These are phyloP conservation scores for Cercospora janseana DNA, from an alignment of 2,329 filamentous ascomycete genomes.

Conservation along the genomic window DNA sequence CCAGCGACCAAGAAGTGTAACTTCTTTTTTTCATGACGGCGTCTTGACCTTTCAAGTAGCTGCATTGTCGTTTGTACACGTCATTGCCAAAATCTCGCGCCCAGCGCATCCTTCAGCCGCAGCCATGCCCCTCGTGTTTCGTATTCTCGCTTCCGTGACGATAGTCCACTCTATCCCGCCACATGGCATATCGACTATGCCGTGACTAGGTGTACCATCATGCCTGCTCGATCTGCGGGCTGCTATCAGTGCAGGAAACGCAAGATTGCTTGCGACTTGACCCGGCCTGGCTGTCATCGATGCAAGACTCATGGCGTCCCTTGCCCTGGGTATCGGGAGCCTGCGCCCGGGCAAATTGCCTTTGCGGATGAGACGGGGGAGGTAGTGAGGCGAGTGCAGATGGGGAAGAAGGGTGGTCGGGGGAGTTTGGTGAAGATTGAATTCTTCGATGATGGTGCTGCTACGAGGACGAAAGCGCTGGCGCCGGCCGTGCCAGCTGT, in stretches of 20 bases:
- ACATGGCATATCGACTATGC: not conserved
- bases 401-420: conserved; percentile 9
- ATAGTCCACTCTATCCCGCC: too few species aligned
- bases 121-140: too few species aligned
- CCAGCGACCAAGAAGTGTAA: too few species aligned
- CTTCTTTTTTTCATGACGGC: too few species aligned
- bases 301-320: conserved; percentile 35
- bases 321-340: conserved; percentile 35
- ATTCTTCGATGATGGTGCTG: not conserved
- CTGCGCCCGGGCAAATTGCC: conserved; percentile 28
- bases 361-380: conserved; percentile 33
- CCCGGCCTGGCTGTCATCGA: conserved; percentile 32
- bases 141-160: not conserved
- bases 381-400: conserved; percentile 22
- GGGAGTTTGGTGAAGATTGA: not conserved
- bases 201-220: conserved; percentile 10
- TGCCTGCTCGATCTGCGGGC: conserved; percentile 36
- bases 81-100: too few species aligned
- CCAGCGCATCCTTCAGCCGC: too few species aligned
- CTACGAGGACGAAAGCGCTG: not conserved
- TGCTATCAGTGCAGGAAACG: conserved; percentile 36
- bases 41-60: too few species aligned
- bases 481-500: not conserved
- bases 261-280: conserved; percentile 37
- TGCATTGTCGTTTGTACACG: too few species aligned